Percentiles rank a stretch among this genome's conserved stretches.
These are phyloP conservation scores for Penicillium cosmopolitanum DNA, from an alignment of 495 filamentous ascomycete species.

Conservation along the genomic window DNA sequence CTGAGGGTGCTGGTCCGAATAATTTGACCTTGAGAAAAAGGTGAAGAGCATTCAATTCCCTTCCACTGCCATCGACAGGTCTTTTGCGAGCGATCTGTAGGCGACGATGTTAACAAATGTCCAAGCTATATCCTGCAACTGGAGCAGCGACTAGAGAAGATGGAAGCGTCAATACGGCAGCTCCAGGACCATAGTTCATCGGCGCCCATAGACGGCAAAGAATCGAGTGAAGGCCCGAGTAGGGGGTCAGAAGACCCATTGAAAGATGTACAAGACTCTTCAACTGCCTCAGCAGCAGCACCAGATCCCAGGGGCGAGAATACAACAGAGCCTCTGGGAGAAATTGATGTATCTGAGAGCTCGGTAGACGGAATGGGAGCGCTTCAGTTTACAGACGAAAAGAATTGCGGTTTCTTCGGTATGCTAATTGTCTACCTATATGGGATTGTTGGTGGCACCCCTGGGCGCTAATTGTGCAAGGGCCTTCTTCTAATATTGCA, in stretches of 20 bases:
- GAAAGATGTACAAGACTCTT: slow-evolving; percentile 1
- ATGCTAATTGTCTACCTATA: background rate
- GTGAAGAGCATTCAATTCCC: slow-evolving; percentile 1
- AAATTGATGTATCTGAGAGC: slow-evolving; percentile 29
- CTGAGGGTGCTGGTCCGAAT: background rate
- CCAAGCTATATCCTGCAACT: background rate
- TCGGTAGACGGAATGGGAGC: slow-evolving; percentile 50
- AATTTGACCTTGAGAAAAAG: slow-evolving; percentile 2
- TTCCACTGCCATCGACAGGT: background rate
- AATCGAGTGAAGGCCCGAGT: slow-evolving; percentile 1
- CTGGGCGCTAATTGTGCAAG: slow-evolving; percentile 21
- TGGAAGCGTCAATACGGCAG: slow-evolving; percentile 1
- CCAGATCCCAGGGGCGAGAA: background rate
- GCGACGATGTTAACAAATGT: slow-evolving; percentile 1
- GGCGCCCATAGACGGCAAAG: slow-evolving; percentile 1
- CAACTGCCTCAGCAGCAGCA: slow-evolving; percentile 1
- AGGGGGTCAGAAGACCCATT: background rate
- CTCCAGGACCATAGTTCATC: slow-evolving; percentile 1
- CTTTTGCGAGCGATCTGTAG: slow-evolving; percentile 1
- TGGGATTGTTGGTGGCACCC: slow-evolving; percentile 1
- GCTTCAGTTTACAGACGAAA: slow-evolving; percentile 45
- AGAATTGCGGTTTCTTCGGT: slow-evolving; percentile 54
- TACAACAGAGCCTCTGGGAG: slow-evolving; percentile 7
- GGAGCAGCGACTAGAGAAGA: slow-evolving; percentile 1
- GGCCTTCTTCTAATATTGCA: slow-evolving; percentile 52